A percentile compares a stretch with the other conserved stretches of the same genome.
Evolutionary conservation across 2,329 filamentous ascomycete genomes (phyloP).

Genomic region (Parastagonospora avenae): DNA sequence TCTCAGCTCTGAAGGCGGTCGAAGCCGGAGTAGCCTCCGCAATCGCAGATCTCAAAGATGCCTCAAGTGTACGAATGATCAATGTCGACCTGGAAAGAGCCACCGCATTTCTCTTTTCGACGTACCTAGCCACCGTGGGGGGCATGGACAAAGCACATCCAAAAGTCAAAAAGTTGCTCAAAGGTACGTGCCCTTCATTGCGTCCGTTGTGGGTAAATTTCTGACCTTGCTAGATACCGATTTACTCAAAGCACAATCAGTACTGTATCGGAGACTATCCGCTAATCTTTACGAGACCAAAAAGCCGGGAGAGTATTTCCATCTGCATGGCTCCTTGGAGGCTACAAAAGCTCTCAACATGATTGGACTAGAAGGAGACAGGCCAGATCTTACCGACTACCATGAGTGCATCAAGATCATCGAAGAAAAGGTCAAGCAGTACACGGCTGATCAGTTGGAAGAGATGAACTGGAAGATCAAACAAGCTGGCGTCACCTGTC

Average conservation of each 20-base stretch:
- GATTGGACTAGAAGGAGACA: slow-evolving; percentile 68
- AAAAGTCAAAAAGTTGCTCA: slow-evolving; percentile 54
- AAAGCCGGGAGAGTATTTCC: slow-evolving; percentile 70
- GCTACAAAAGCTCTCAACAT: slow-evolving; percentile 71
- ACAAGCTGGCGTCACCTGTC: slow-evolving; percentile 50
- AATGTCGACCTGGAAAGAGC: slow-evolving; percentile 60
- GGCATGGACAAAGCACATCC: slow-evolving; percentile 53
- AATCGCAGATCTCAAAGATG: slow-evolving; percentile 61
- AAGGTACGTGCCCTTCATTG: slow-evolving; percentile 34
- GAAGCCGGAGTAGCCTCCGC: slow-evolving; percentile 66
- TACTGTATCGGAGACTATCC: slow-evolving; percentile 72
- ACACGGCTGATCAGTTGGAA: slow-evolving; percentile 48
- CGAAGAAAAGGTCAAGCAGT: slow-evolving; percentile 49
- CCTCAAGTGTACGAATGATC: slow-evolving; percentile 50
- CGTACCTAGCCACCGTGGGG: slow-evolving; percentile 62
- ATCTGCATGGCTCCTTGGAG: slow-evolving; percentile 76
- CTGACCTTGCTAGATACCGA: slow-evolving; percentile 66
- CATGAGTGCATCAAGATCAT: slow-evolving; percentile 49
- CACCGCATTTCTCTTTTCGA: slow-evolving; percentile 63
- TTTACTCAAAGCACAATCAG: slow-evolving; percentile 71
- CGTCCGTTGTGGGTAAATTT: slow-evolving; percentile 7
- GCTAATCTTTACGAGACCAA: slow-evolving; percentile 74
- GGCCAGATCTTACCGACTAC: slow-evolving; percentile 62
- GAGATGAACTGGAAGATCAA: slow-evolving; percentile 48
- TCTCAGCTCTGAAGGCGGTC: slow-evolving; percentile 63